These are phyloP conservation scores for Hibiscus syriacus DNA, from an alignment of 345 rosid species.

Conservation along the genomic window DNA sequence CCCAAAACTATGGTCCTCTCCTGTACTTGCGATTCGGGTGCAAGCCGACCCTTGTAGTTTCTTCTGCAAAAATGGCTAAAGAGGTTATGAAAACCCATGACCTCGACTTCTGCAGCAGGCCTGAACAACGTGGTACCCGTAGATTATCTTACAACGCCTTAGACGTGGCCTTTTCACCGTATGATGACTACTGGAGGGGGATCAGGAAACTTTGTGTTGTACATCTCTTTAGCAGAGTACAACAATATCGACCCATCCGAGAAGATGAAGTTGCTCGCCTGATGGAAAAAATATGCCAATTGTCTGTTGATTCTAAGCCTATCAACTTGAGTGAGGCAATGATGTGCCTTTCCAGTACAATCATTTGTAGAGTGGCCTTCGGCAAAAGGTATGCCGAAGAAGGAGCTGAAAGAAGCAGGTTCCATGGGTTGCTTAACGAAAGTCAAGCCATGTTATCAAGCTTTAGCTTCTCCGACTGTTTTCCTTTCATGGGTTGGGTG, in stretches of 20 bases:
- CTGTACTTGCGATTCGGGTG: not conserved
- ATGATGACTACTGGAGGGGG: not conserved
- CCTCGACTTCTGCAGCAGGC: not conserved
- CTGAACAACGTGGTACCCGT: not conserved
- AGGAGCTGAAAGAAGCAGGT: not conserved
- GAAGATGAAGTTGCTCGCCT: not conserved
- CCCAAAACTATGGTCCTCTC: not conserved
- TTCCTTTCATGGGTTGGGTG: not conserved
- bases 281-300: not conserved
- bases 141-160: not conserved
- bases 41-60: not conserved
- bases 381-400: not conserved
- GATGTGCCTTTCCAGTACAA: not conserved
- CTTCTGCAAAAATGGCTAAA: not conserved
- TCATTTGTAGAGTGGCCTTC: not conserved
- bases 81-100: not conserved
- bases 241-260: not conserved
- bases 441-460: not conserved
- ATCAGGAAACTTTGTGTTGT: not conserved
- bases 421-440: not conserved
- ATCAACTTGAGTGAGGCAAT: not conserved
- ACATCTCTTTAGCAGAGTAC: not conserved
- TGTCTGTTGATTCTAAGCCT: not conserved
- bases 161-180: not conserved
- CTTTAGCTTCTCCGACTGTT: not conserved